Evolutionary conservation across 352 stramenopile species (phyloP), one percentile per base, ranked within the genome.

Genomic region (Phytophthora lateralis): DNA sequence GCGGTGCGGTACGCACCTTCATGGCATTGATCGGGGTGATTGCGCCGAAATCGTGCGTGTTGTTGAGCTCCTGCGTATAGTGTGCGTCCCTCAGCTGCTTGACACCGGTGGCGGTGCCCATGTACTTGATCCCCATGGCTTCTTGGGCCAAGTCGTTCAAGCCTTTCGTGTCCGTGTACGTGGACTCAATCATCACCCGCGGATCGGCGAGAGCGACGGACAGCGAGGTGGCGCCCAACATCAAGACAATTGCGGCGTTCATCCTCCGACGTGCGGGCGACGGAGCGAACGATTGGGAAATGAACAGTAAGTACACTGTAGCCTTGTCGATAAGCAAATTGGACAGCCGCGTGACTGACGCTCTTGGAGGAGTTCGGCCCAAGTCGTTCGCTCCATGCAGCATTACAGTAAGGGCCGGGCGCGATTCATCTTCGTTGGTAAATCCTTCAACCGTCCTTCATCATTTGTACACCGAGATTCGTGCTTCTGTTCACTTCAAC

Each of bases 181-280:
- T 76, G 21, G 68, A 70, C 41, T 62, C 53, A 49, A 69, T 64
- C 64, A 73, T 73, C 39, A 73, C 59, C 20, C 59, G 65, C 51
- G 50, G 42, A 10, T 74, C 64, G 0, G 35, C 56, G 11, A 52
- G 38, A 2, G 60, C 47, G 21, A 66, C 32, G 2, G 48, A 46
- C 30, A 74, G 18, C 29, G 29, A 58, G 26, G 30, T 45, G 30
- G 54, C 53, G 29, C 49, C 30, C 3, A 69, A 24, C 32, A 61
- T 18, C 46, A 69, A 51, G 4, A 35, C 34, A 12, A 76, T 46
- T 12, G 43, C 34, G 50, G 27, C 46, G 26, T 55, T 64, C 50
- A 64, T 67, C 42, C 41, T 58, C 50, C 50, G 32, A 27, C 18
- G 17, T 38, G 15, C n/a, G 35, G 10, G 35, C 45, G n/a, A 48